These are phyloP conservation scores for Ascochyta pisi DNA, from an alignment of 2,329 filamentous ascomycete genomes.

Conservation along the genomic window DNA sequence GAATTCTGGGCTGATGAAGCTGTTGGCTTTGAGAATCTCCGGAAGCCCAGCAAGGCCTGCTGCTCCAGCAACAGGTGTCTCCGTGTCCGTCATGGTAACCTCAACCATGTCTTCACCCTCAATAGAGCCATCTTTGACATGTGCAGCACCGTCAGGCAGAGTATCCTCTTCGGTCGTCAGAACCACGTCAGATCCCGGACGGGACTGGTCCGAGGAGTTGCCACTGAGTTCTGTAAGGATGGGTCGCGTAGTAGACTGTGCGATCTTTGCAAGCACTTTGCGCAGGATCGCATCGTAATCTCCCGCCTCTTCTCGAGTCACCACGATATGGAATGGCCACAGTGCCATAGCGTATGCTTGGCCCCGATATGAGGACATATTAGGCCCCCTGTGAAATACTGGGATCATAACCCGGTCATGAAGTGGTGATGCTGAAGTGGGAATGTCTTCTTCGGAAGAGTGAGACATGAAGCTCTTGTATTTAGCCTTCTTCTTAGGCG, in stretches of 20 bases:
- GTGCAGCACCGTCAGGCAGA: conserved; percentile 71
- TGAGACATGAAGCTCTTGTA: conserved; percentile 56
- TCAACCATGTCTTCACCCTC: conserved; percentile 92
- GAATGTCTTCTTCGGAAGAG: conserved; percentile 55
- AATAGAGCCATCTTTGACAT: conserved; percentile 78
- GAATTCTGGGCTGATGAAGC: conserved; percentile 70
- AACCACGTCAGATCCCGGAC: conserved; percentile 71
- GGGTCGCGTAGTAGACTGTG: conserved; percentile 75
- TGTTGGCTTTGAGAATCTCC: conserved; percentile 59
- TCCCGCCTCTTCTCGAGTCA: conserved; percentile 75
- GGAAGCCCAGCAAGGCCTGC: conserved; percentile 29
- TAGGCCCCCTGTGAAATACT: conserved; percentile 67
- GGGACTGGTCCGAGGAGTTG: conserved; percentile 58
- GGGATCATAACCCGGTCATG: conserved; percentile 74
- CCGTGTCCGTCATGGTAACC: conserved; percentile 77
- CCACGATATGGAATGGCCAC: conserved; percentile 72
- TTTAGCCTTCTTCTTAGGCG: conserved; percentile 58
- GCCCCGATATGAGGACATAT: conserved; percentile 40
- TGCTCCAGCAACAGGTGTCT: conserved; percentile 36
- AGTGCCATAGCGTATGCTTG: conserved; percentile 45
- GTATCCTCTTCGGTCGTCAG: conserved; percentile 68
- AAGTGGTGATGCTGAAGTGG: conserved; percentile 64
- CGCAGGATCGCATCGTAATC: conserved; percentile 75
- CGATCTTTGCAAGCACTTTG: conserved; percentile 79
- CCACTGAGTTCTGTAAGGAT: conserved; percentile 63